These are phyloP conservation scores for Penicillium odoratum DNA, from an alignment of 495 filamentous ascomycete genomes.

Conservation along the genomic window DNA sequence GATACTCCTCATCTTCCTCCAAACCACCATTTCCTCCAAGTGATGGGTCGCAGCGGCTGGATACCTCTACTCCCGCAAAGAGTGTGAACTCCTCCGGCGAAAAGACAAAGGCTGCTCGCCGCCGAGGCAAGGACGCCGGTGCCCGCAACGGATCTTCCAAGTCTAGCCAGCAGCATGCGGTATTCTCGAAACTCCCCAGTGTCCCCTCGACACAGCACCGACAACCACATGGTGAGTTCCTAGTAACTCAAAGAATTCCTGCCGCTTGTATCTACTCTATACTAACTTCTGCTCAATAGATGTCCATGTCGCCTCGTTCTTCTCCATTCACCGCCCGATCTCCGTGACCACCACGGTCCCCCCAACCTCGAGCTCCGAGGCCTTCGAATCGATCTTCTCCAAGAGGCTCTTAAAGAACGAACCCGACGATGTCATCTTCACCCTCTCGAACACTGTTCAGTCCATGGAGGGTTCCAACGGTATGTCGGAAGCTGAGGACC, in stretches of 20 bases:
- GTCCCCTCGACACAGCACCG: slow-evolving; percentile 83
- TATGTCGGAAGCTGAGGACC: slow-evolving; percentile 46
- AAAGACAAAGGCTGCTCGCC: slow-evolving; percentile 38
- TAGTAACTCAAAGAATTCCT: background rate
- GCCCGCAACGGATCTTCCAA: slow-evolving; percentile 37
- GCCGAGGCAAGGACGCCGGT: slow-evolving; percentile 40
- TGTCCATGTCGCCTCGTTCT: slow-evolving; percentile 85
- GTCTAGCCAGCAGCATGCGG: slow-evolving; percentile 39
- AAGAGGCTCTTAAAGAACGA: slow-evolving; percentile 51
- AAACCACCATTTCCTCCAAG: slow-evolving; percentile 48
- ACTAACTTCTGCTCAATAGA: slow-evolving; percentile 49
- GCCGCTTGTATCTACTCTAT: background rate
- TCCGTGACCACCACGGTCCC: slow-evolving; percentile 81
- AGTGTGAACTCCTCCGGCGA: slow-evolving; percentile 39
- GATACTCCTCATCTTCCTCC: slow-evolving; percentile 55
- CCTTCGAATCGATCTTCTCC: slow-evolving; percentile 78
- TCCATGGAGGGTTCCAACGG: slow-evolving; percentile 62
- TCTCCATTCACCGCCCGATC: slow-evolving; percentile 92
- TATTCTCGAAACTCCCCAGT: slow-evolving; percentile 66
- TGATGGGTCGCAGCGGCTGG: slow-evolving; percentile 44
- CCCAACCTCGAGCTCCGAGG: slow-evolving; percentile 63
- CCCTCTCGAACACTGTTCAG: slow-evolving; percentile 70
- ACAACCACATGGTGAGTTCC: slow-evolving; percentile 64
- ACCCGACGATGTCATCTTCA: slow-evolving; percentile 70
- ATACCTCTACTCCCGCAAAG: slow-evolving; percentile 44